Conservation (phyloP, 2,329 filamentous ascomycete genomes). For the Claviceps spartinae region DNA sequence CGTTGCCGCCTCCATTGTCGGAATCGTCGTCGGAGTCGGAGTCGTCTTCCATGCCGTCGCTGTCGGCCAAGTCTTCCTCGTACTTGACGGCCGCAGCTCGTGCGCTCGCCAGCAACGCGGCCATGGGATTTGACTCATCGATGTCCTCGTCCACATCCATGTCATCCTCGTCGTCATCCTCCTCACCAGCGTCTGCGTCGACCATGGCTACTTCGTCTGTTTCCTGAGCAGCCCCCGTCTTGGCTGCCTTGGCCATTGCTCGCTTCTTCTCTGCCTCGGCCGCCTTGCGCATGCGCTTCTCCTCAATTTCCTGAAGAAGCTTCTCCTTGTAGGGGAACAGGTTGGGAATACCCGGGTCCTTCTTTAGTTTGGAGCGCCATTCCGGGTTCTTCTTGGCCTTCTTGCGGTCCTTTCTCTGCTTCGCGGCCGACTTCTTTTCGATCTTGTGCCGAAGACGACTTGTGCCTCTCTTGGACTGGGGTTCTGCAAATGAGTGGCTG, state of each 20-base stretch:
- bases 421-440: constrained; percentile 77
- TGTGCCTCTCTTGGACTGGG: constrained; percentile 83
- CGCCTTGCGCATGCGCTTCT: constrained; percentile 64
- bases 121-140: constrained; percentile 74
- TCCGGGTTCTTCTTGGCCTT: constrained; percentile 89
- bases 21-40: constrained; percentile 25
- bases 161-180: constrained; percentile 36
- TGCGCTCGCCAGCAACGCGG: constrained; percentile 76
- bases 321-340: constrained; percentile 96
- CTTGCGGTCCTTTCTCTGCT: constrained; percentile 84
- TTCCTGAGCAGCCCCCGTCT: constrained; percentile 34
- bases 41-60: constrained; percentile 40
- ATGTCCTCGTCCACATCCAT: constrained; percentile 42
- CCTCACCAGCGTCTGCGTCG: constrained; percentile 35
- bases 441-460: constrained; percentile 92
- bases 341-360: constrained; percentile 95
- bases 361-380: constrained; percentile 92
- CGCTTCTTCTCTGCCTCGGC: constrained; percentile 61
- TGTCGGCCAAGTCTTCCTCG: constrained; percentile 49
- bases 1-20: constrained; percentile 42
- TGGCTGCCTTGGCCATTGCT: constrained; percentile 57
- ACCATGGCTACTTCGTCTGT: constrained; percentile 33
- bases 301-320: constrained; percentile 87
- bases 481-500: constrained; percentile 42
- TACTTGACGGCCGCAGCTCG: constrained; percentile 64